Percentiles rank a stretch among this genome's conserved stretches.
These are phyloP conservation scores for Oryza longistaminata DNA, from an alignment of 176 grass and related monocot species.

Conservation along the genomic window DNA sequence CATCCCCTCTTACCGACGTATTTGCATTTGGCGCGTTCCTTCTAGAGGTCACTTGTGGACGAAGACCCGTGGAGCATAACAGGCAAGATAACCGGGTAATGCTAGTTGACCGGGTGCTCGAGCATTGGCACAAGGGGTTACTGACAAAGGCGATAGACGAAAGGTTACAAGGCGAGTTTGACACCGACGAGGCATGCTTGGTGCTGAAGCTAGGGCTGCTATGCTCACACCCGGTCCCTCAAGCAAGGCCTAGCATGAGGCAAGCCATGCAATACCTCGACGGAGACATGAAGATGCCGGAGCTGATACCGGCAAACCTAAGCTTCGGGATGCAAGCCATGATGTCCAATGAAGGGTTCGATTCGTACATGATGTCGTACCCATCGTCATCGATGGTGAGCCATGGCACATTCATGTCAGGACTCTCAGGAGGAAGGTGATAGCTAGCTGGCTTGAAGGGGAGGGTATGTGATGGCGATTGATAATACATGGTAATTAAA, in stretches of 20 bases:
- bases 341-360: neutral
- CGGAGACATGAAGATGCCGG: neutral
- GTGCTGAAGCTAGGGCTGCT: constrained; percentile 36
- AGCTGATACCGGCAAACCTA: neutral
- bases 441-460: too few relatives aligned
- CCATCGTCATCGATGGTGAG: neutral
- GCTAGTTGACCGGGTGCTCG: constrained; percentile 17
- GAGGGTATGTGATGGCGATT: too few relatives aligned
- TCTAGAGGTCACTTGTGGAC: constrained; percentile 28
- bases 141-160: neutral
- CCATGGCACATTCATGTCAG: neutral
- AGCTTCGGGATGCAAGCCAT: neutral
- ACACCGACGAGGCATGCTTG: constrained; percentile 6
- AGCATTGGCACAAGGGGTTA: neutral
- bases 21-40: constrained; percentile 23
- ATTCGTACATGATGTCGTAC: neutral
- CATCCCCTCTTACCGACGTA: too few relatives aligned
- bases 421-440: neutral
- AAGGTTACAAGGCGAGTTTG: neutral
- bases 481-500: too few relatives aligned
- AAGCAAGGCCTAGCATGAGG: constrained; percentile 26
- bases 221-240: constrained; percentile 16
- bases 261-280: constrained; percentile 30
- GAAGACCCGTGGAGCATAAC: neutral
- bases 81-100: neutral